Evolutionary conservation across 2,329 filamentous ascomycete genomes (phyloP), one percentile per base, ranked within the genome.

Genomic region (Stagonosporopsis vannaccii): DNA sequence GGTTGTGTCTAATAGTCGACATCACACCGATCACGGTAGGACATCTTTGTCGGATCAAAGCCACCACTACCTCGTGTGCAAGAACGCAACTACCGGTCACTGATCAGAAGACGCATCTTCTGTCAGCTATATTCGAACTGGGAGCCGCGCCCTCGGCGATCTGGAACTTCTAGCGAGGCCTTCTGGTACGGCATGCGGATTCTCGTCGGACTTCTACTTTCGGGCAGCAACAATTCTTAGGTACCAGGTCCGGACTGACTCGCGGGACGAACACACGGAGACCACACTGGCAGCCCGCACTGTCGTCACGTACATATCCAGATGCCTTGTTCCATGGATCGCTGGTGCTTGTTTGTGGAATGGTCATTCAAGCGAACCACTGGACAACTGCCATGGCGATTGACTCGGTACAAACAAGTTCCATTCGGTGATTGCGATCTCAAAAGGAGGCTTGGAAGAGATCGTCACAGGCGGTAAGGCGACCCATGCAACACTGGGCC

Each of bases 181-280:
- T 35, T 45, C 33, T 43, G 30, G 25, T 19, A 30, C 33, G 41
- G 23, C 19, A 32, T 26, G 44, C 45, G 28, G 33, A 36, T 40
- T 36, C 30, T 35, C n/a, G 1, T 39, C 33, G 5, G 9, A 44
- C 8, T 33, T 50, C 51, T 33, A 44, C 15, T 40, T 39, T n/a
- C 7, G 41, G 42, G 35, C 35, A 46, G 35, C 22, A 20, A 40
- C 25, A 12, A 46, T 13, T 11, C 19, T n/a, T 42, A 35, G 33
- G 33, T 35, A 25, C 28, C 25, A 37, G 25, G 25, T 35, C 15
- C 28, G 13, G 12, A 23, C 19, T 50, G 52, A 55, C 52, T 55
- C 52, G 52, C 45, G 45, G 39, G 23, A 40, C 35, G 19, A 30
- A n/a, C 37, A 36, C 15, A 33, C 20, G 17, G n/a, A 20, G 23